Evolutionary conservation across 2,329 filamentous ascomycete genomes (phyloP), one percentile per base, ranked within the genome.

Genomic region (Fragosphaeria purpurea): DNA sequence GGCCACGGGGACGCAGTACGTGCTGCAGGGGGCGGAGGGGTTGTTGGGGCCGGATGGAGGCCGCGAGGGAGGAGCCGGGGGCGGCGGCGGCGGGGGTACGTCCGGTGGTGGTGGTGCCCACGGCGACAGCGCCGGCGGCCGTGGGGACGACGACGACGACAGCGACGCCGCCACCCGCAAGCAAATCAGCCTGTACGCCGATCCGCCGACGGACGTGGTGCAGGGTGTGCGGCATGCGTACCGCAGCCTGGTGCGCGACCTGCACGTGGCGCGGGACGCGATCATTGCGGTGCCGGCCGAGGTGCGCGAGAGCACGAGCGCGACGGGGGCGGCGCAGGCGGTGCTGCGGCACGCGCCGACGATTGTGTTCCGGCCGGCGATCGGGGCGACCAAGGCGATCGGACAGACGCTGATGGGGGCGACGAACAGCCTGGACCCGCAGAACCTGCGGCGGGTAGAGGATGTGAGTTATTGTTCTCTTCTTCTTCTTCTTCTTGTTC

Each of bases 211-310:
- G 2, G 88, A 88, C 1, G 86, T 98, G 3, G 75, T 91, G 4
- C 87, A 94, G 59, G 93, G 93, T 4, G 72, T 98, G 12, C 78
- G 86, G 3, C 86, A 86, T 10, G 93, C 89, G 4, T 91, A 90
- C 60, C 74, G 82, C 33, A 87, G 89, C 48, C 74, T 98, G 33
- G 83, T 90, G 54, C 80, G 89, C 37, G 94, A 98, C 65, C 73
- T 98, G n/a, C 76, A 91, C 40, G 74, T 90, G 43, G 88, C 93
- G 0, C 76, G 84, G 51, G 89, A 98, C 67, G 93, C 91, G 8
- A 88, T 98, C 52, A 91, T 98, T 59, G 93, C 91, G 1, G 88
- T 98, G 32, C 91, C 93, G 0, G 87, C 85, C 0, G 91, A 97
- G 63, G 80, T 95, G 1, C 84, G 95, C 74, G 89, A 96, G 61